Evolutionary conservation across 768 basidiomycete genomes (phyloP).

Genomic region (Amanita pallidorosea): DNA sequence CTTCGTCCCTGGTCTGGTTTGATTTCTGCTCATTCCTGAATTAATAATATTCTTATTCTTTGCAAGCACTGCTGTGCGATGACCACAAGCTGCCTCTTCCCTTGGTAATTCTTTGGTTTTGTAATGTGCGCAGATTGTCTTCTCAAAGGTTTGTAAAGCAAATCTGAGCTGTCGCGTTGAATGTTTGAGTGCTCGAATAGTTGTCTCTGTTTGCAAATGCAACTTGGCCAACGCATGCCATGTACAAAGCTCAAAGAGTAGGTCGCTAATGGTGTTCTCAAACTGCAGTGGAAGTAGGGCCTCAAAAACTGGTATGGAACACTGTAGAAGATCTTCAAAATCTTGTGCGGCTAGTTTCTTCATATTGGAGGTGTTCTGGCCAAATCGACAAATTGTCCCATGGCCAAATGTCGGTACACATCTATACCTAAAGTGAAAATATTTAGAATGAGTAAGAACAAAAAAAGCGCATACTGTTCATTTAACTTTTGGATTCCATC

Average conservation of each 20-base stretch:
- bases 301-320: conserved; percentile 22
- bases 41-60: background rate
- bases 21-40: background rate
- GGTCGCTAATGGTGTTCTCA: conserved; percentile 13
- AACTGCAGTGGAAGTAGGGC: conserved; percentile 21
- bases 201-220: conserved; percentile 3
- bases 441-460: too few species aligned
- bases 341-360: conserved; percentile 21
- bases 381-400: conserved; percentile 24
- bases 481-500: conserved; percentile 14
- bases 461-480: conserved; percentile 10
- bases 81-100: conserved; percentile 13
- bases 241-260: conserved; percentile 18
- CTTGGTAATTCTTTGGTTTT: conserved; percentile 14
- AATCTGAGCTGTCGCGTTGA: conserved; percentile 18
- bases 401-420: conserved; percentile 18
- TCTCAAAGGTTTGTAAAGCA: conserved; percentile 14
- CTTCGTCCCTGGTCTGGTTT: background rate
- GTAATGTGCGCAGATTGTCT: conserved; percentile 9
- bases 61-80: background rate
- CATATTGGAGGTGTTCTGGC: conserved; percentile 21
- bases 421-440: conserved; percentile 14
- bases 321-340: conserved; percentile 23
- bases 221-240: conserved; percentile 30
- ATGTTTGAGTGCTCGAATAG: conserved; percentile 16